Base-by-base conservation (phyloP, 2,329 filamentous ascomycete genomes). In the Aspergillus clavatus region DNA sequence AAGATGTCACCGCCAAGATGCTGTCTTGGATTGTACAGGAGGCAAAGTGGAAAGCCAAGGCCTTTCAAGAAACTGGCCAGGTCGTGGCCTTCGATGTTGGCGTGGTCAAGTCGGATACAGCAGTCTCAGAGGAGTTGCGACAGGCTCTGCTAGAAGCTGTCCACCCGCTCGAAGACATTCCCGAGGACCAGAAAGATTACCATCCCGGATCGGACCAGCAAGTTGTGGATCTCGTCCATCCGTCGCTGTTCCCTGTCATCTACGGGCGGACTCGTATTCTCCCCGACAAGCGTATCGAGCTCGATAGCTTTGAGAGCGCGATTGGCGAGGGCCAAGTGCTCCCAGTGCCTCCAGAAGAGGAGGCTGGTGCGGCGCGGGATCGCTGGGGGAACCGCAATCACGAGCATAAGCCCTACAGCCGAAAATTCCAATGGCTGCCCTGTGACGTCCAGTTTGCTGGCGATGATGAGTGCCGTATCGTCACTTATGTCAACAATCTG, bases 201-300 rank as follows among this genome's bases (percentile, higher is more conserved):
- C 81, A 84, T 61, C 82, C 81, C 0, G 68, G 73, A 2, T 80
- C 76, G 1, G 65, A 79, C 24, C 61, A 68, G 0, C 75, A 75
- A 47, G 81, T 86, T 0, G 72, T 83, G 0, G 76, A 86, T 56
- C 66, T 86, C 0, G 75, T 86, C 2, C 78, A 86, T 50, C 82
- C 82, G 0, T 86, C 82, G 0, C 46, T 65, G 4, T 67, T 60
- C 33, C 61, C 63, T 2, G 42, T 66, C 2, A 45, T 66, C 14
- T 66, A 59, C 41, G 60, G 60, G 5, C 40, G 40, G 7, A 58
- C 47, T 8, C 51, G 45, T 2, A 46, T 61, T 14, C 44, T 66
- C 2, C 42, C 23, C 8, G 48, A 55, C 5, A 23, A 22, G 7
- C 10, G 40, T 7, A 46, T 62, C 6, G 42, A 36, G 7, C 42